Conservation (phyloP, 768 basidiomycete species). For the Lactarius vividus region DNA sequence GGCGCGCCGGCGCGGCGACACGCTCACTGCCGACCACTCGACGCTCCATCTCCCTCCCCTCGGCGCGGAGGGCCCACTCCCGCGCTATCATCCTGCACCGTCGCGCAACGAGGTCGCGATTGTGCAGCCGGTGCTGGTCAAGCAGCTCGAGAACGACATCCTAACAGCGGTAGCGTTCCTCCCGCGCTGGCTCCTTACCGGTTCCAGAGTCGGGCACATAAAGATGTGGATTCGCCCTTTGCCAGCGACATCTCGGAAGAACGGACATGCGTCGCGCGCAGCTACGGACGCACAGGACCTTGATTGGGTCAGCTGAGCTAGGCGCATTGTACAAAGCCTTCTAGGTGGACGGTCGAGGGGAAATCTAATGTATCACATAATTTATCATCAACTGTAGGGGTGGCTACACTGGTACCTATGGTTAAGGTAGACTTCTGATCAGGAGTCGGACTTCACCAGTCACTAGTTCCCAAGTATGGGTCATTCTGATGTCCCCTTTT, state of each 20-base stretch:
- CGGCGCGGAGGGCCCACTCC: slow-evolving; percentile 42
- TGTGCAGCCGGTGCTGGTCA: slow-evolving; percentile 88
- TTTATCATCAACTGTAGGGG: slow-evolving; percentile 6
- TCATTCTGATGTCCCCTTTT: neutral
- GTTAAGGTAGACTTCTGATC: neutral
- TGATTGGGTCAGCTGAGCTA: slow-evolving; percentile 19
- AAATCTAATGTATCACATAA: slow-evolving; percentile 20
- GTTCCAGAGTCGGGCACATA: slow-evolving; percentile 72
- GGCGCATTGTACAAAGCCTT: neutral
- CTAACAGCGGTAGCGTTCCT: slow-evolving; percentile 73
- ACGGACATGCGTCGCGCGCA: slow-evolving; percentile 18
- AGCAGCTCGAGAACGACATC: slow-evolving; percentile 78
- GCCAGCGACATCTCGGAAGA: slow-evolving; percentile 31
- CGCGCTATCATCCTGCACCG: slow-evolving; percentile 82
- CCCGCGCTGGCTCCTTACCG: slow-evolving; percentile 73
- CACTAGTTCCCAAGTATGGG: neutral
- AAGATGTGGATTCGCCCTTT: slow-evolving; percentile 85
- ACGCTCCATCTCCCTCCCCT: slow-evolving; percentile 53
- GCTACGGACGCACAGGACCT: slow-evolving; percentile 18
- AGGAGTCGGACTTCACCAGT: neutral
- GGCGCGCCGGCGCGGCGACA: slow-evolving; percentile 48
- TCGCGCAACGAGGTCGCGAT: slow-evolving; percentile 87
- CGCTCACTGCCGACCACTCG: slow-evolving; percentile 45
- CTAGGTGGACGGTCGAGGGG: neutral
- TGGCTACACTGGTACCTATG: neutral